phyloP scores from a whole-genome alignment of 495 filamentous ascomycete genomes.

The Neurospora tetraspora region DNA sequence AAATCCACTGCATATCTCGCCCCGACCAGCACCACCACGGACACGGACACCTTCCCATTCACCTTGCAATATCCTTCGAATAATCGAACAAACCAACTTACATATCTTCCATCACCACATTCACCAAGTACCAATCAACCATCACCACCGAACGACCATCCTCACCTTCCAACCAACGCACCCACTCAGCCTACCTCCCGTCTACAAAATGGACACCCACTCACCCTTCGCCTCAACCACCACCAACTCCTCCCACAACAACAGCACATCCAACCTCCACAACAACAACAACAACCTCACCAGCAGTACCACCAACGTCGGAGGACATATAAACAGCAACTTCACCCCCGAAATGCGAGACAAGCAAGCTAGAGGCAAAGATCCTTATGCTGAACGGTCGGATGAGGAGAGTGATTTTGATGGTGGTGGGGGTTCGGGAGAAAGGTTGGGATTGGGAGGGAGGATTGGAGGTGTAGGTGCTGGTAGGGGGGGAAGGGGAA shows the following conservation, averaged over 20 bases:
- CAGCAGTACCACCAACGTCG: neutral
- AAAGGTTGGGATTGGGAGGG: neutral
- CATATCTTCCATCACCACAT: neutral
- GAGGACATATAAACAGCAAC: neutral
- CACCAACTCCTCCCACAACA: neutral
- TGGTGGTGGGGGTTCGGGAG: neutral
- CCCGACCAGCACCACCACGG: neutral
- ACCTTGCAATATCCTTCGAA: neutral
- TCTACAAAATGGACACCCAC: neutral
- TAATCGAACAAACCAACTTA: neutral
- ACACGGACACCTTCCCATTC: neutral
- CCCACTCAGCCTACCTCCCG: neutral
- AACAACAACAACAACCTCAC: neutral
- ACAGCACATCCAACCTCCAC: constrained; percentile 6
- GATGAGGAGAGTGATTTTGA: neutral
- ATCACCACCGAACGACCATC: neutral
- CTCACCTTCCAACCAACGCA: neutral
- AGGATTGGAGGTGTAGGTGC: neutral
- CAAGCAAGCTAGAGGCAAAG: constrained; percentile 43
- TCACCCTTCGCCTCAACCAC: neutral
- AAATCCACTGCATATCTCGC: too few species aligned
- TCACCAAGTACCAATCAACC: neutral
- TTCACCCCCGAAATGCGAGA: constrained; percentile 38
- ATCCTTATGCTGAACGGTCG: constrained; percentile 25
- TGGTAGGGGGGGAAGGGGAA: neutral